Conservation (phyloP, 495 filamentous ascomycete species). For the Penicillium steckii region DNA sequence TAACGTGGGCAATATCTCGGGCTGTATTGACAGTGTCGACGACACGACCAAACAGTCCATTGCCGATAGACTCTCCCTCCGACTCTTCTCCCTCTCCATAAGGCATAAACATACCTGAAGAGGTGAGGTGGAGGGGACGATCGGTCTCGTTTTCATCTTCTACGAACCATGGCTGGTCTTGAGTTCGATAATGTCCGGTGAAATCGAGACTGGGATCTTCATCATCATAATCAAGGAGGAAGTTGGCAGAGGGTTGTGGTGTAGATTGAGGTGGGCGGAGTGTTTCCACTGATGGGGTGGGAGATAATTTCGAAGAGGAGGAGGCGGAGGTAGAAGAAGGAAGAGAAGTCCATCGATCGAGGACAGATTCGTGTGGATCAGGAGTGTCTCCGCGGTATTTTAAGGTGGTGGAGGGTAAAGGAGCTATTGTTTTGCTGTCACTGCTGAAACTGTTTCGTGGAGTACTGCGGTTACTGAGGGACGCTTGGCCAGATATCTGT, state of each 20-base stretch:
- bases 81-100: constrained; percentile 64
- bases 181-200: constrained; percentile 25
- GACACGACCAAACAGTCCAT: constrained; percentile 73
- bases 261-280: constrained; percentile 67
- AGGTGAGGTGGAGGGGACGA: constrained; percentile 63
- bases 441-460: constrained; percentile 51
- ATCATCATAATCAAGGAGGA: constrained; percentile 68
- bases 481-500: constrained; percentile 47
- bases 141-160: constrained; percentile 33
- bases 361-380: constrained; percentile 46
- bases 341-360: constrained; percentile 37
- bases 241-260: constrained; percentile 67
- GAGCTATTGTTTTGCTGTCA: constrained; percentile 90
- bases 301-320: constrained; percentile 46
- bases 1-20: constrained; percentile 91
- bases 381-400: constrained; percentile 85
- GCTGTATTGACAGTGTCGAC: constrained; percentile 96
- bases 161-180: constrained; percentile 37
- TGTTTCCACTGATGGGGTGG: constrained; percentile 76
- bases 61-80: constrained; percentile 53
- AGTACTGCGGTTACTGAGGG: constrained; percentile 46
- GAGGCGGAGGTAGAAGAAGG: constrained; percentile 7
- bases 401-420: constrained; percentile 85
- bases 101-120: constrained; percentile 85
- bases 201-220: constrained; percentile 54